Conservation (phyloP, 1,284 basidiomycete genomes). For the Papiliotrema flavescens region DNA sequence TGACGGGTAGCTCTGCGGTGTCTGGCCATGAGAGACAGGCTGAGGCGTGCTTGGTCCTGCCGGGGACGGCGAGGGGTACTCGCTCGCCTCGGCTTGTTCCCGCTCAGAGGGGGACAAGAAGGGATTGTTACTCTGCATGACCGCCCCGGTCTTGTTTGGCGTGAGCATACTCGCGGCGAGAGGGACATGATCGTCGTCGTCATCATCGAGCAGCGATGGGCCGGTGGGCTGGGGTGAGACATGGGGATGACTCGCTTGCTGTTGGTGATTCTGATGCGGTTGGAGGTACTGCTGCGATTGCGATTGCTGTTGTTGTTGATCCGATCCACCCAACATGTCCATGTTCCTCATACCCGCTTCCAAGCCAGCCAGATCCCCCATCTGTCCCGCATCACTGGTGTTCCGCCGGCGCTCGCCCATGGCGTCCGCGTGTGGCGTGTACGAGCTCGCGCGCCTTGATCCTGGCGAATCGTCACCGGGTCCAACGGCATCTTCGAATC, state of each 20-base stretch:
- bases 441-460: neutral
- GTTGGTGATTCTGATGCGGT: neutral
- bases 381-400: neutral
- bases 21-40: neutral
- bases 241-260: too few relatives aligned
- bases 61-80: neutral
- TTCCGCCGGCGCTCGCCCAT: neutral
- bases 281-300: neutral
- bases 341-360: neutral
- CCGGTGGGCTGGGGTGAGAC: neutral
- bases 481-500: neutral
- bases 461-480: neutral
- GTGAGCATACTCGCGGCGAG: conserved; percentile 7
- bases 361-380: neutral
- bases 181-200: neutral
- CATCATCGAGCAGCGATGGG: conserved; percentile 11
- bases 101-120: conserved; percentile 63
- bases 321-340: neutral
- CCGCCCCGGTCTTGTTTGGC: conserved; percentile 21
- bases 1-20: neutral
- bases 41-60: neutral
- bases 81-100: conserved; percentile 50
- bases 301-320: neutral
- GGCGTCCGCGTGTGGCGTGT: neutral
- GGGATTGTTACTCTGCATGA: conserved; percentile 41